Base-by-base conservation (phyloP, 352 stramenopile genomes). In the Chrysophaeum taylorii region DNA sequence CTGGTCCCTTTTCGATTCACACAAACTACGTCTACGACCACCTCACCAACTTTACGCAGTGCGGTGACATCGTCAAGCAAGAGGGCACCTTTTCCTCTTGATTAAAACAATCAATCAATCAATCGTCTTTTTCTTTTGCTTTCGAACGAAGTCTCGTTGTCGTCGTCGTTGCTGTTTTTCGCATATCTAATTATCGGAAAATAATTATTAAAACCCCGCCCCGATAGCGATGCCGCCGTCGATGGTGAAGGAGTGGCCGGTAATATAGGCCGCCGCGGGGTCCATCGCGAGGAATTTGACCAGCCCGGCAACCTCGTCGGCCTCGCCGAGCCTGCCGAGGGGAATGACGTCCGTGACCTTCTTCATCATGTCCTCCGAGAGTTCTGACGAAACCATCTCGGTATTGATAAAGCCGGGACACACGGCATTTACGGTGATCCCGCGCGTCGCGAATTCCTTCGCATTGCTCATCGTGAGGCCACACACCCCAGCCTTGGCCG, bases 381-480 rank as follows among this genome's bases (percentile, higher is more conserved):
- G 72, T 35, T 86, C 78, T n/a, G n/a, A n/a, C 25, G 75, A 81
- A 36, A 84, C 88, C 87, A 92, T 92, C 70, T 92, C 87, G 25
- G 79, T 87, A 38, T 81, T 83, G 75, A 94, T 93, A 70, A 88
- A 93, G 53, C 88, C 88, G 36, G 88, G 88, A 76, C 87, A 93
- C 29, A 94, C 77, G 62, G 77, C 80, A 70, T 94, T 94, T 16
- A 92, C 87, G 45, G 80, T 87, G 27, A 90, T 70, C 37, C 76
- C 70, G 36, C 75, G 68, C 23, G 2, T n/a, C 36, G 86, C 77
- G 77, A 92, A 92, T 79, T 94, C 88, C 74, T 89, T 89, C n/a
- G 86, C 88, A 71, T 90, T 88, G 31, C 78, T 79, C 78, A 86
- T 90, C 25, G 85, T 90, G 72, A 94, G 80, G 60, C 81, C 88